phyloP scores from a whole-genome alignment of 331 rosid genomes.

The Spiraea crenata region DNA sequence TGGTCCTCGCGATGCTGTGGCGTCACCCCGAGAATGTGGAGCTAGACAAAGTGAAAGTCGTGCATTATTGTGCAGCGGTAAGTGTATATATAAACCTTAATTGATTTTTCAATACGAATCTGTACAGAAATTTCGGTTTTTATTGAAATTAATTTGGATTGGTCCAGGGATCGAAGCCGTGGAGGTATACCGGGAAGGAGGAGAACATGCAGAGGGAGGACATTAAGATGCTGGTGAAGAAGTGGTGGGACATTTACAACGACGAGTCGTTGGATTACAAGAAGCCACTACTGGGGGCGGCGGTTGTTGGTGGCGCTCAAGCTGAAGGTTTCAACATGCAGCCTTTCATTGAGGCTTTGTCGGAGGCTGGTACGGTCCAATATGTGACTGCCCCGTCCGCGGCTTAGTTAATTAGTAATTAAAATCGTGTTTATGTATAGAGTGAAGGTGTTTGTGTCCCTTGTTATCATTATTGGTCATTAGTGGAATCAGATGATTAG shows the following conservation, averaged over 20 bases:
- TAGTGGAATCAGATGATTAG: not conserved
- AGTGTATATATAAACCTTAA: not conserved
- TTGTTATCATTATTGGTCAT: not conserved
- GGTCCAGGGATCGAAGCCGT: slow-evolving; percentile 81
- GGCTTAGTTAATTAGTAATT: slow-evolving; percentile 36
- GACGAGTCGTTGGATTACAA: slow-evolving; percentile 61
- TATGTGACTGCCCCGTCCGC: slow-evolving; percentile 80
- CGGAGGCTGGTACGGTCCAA: slow-evolving; percentile 48
- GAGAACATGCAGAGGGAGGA: slow-evolving; percentile 90
- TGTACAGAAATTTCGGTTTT: too few relatives aligned
- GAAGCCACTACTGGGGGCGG: slow-evolving; percentile 17
- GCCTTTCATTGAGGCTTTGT: slow-evolving; percentile 53
- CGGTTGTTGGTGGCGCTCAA: not conserved
- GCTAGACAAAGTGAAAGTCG: slow-evolving; percentile 57
- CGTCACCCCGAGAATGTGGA: slow-evolving; percentile 80
- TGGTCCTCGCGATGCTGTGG: slow-evolving; percentile 84
- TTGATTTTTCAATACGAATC: too few relatives aligned
- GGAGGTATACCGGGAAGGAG: slow-evolving; percentile 83
- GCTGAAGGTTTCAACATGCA: slow-evolving; percentile 32
- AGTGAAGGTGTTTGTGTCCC: not conserved
- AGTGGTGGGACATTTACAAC: slow-evolving; percentile 76
- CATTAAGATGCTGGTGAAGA: slow-evolving; percentile 69
- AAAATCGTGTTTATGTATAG: too few relatives aligned
- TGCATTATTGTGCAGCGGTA: slow-evolving; percentile 76
- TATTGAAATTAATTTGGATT: not conserved